Percentiles rank a stretch among this genome's conserved stretches.
Evolutionary conservation across 352 stramenopile species (phyloP).

Genomic region (Sclerospora graminicola): DNA sequence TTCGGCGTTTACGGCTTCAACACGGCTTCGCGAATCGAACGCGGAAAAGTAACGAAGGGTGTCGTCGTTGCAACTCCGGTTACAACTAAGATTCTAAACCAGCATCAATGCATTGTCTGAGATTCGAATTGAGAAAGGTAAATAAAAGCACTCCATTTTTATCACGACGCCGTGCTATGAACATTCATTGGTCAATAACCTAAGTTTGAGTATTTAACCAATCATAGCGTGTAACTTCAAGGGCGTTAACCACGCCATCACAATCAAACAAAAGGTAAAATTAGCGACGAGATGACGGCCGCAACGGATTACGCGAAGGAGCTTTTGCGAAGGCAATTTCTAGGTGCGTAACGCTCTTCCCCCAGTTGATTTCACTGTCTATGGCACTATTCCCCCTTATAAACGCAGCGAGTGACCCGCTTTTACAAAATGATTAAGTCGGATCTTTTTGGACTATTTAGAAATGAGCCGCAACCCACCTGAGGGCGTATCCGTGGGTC

Average conservation of each 20-base stretch:
- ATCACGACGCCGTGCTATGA: background rate
- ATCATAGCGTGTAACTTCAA: background rate
- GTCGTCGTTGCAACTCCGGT: constrained; percentile 22
- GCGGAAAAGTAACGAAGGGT: constrained; percentile 18
- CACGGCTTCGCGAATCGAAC: constrained; percentile 48
- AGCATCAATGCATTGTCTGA: constrained; percentile 52
- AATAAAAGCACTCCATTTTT: background rate
- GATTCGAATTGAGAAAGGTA: constrained; percentile 50
- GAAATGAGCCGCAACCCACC: constrained; percentile 98
- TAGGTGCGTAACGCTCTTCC: constrained; percentile 31
- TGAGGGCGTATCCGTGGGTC: constrained; percentile 95
- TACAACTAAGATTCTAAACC: constrained; percentile 30
- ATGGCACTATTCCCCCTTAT: background rate
- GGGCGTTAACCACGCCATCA: constrained; percentile 9
- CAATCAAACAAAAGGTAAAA: constrained; percentile 13
- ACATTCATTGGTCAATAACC: background rate
- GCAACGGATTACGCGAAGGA: constrained; percentile 68
- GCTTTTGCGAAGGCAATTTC: constrained; percentile 71
- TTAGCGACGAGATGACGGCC: constrained; percentile 20
- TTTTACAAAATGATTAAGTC: constrained; percentile 1
- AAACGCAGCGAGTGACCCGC: background rate
- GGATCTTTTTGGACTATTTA: constrained; percentile 29
- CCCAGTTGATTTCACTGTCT: background rate
- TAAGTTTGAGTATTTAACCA: constrained; percentile 3
- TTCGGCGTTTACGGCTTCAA: constrained; percentile 86